Conservation (phyloP, 805 yeast genomes). For the Cyberlindnera mrakii region DNA sequence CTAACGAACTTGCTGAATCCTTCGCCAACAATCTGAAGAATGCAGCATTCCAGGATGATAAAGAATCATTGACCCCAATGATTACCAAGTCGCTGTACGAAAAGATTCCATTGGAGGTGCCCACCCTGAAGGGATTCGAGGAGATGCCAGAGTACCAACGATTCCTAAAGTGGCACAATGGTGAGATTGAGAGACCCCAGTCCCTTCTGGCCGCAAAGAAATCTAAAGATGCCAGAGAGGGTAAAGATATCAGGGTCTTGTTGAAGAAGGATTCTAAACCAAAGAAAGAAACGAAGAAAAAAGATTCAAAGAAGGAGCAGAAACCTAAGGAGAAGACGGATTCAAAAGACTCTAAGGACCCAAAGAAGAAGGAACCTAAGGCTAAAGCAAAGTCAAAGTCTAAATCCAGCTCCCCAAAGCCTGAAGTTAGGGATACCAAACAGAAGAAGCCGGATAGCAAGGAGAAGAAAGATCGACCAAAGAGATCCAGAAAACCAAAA, state of each 20-base stretch:
- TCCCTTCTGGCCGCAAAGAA: slow-evolving; percentile 1
- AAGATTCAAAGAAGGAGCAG: background rate
- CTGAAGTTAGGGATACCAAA: background rate
- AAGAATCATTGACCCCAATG: slow-evolving; percentile 28
- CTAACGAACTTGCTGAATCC: slow-evolving; percentile 20
- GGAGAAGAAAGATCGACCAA: background rate
- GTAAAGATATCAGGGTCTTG: background rate
- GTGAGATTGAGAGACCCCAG: slow-evolving; percentile 18
- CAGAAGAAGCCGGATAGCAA: background rate
- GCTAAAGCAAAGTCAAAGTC: slow-evolving; percentile 5
- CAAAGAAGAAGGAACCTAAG: slow-evolving; percentile 3
- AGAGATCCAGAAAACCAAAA: slow-evolving; percentile 1
- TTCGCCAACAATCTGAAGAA: slow-evolving; percentile 24
- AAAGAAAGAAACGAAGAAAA: background rate
- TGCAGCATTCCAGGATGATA: slow-evolving; percentile 15
- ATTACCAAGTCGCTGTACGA: slow-evolving; percentile 30
- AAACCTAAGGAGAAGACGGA: slow-evolving; percentile 2
- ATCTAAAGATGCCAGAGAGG: slow-evolving; percentile 1
- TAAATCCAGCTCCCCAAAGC: background rate
- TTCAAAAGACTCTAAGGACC: slow-evolving; percentile 5
- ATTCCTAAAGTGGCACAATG: slow-evolving; percentile 17
- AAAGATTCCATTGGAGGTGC: slow-evolving; percentile 21
- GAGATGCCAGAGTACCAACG: slow-evolving; percentile 16
- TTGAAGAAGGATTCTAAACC: background rate
- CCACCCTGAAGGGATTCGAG: slow-evolving; percentile 8